Conservation (phyloP, 2,329 filamentous ascomycete species). For the Didymella pomorum region DNA sequence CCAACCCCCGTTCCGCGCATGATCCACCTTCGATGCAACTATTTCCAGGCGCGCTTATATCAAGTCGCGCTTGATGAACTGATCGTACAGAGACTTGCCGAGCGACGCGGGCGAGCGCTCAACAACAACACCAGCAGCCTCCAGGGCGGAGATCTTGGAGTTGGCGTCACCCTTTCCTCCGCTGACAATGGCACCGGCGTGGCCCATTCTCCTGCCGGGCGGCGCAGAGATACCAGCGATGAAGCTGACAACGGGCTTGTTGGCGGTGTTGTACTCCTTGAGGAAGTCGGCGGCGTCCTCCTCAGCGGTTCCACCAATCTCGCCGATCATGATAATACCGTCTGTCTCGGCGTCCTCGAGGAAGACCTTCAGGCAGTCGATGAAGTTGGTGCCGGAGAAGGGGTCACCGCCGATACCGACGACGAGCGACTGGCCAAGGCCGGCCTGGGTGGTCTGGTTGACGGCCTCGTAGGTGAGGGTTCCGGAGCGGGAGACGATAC, state of each 20-base stretch:
- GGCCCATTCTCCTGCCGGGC: conserved; percentile 95
- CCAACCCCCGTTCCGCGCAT: conserved; percentile 8
- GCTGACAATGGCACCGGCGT: conserved; percentile 97
- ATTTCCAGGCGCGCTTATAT: conserved; percentile 65
- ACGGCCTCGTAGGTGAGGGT: conserved; percentile 99
- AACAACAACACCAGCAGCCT: conserved; percentile 92
- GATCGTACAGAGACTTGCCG: conserved; percentile 90
- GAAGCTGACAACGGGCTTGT: conserved; percentile 97
- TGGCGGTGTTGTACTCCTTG: conserved; percentile 86
- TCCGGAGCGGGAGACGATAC: conserved; percentile 97
- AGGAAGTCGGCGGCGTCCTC: conserved; percentile 98
- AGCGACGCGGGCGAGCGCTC: conserved; percentile 83
- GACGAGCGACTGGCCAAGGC: conserved; percentile 96
- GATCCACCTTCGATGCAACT: not conserved
- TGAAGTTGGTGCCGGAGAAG: conserved; percentile 99
- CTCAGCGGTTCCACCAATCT: conserved; percentile 96
- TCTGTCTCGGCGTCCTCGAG: conserved; percentile 95
- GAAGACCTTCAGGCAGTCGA: conserved; percentile 98
- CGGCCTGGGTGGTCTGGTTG: conserved; percentile 98
- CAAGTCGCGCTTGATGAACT: conserved; percentile 96
- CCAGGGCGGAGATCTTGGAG: conserved; percentile 95
- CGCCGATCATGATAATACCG: conserved; percentile 99
- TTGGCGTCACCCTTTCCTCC: conserved; percentile 98
- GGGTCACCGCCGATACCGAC: conserved; percentile 98
- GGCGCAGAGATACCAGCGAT: conserved; percentile 98